These are phyloP conservation scores for Arthroderma uncinatum DNA, from an alignment of 2,329 filamentous ascomycete species.

Conservation along the genomic window DNA sequence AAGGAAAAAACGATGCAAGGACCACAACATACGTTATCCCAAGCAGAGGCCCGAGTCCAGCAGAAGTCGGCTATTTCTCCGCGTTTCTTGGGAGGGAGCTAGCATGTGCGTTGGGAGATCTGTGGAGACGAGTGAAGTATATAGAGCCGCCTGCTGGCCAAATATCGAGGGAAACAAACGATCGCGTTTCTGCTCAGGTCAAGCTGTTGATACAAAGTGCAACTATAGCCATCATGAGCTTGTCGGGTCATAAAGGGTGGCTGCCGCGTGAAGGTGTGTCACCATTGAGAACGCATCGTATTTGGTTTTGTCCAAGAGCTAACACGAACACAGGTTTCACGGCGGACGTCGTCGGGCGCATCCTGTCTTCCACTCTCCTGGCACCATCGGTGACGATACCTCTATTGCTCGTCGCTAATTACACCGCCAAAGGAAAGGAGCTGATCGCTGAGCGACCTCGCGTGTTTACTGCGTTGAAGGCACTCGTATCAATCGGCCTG, in stretches of 20 bases:
- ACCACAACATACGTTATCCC: too few relatives aligned
- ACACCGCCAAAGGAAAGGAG: slow-evolving; percentile 51
- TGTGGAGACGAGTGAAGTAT: neutral
- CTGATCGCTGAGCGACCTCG: slow-evolving; percentile 44
- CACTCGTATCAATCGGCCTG: slow-evolving; percentile 44
- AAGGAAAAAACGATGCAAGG: neutral
- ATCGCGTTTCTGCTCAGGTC: neutral
- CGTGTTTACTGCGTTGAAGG: slow-evolving; percentile 43
- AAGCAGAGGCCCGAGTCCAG: neutral
- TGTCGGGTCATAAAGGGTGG: slow-evolving; percentile 14
- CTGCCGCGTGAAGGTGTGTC: slow-evolving; percentile 26
- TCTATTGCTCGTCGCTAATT: slow-evolving; percentile 51
- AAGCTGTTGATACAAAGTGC: neutral
- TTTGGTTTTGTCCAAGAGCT: neutral
- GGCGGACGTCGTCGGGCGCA: slow-evolving; percentile 47
- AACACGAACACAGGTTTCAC: slow-evolving; percentile 36
- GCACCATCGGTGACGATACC: slow-evolving; percentile 56
- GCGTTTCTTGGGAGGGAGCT: neutral
- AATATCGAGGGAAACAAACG: neutral
- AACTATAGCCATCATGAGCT: neutral
- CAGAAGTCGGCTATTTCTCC: neutral
- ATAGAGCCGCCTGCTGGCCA: neutral
- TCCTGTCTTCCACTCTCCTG: slow-evolving; percentile 50
- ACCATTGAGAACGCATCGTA: neutral
- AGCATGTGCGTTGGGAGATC: neutral